Evolutionary conservation across 2,329 filamentous ascomycete species (phyloP).

Genomic region (Fusarium subtropicale): DNA sequence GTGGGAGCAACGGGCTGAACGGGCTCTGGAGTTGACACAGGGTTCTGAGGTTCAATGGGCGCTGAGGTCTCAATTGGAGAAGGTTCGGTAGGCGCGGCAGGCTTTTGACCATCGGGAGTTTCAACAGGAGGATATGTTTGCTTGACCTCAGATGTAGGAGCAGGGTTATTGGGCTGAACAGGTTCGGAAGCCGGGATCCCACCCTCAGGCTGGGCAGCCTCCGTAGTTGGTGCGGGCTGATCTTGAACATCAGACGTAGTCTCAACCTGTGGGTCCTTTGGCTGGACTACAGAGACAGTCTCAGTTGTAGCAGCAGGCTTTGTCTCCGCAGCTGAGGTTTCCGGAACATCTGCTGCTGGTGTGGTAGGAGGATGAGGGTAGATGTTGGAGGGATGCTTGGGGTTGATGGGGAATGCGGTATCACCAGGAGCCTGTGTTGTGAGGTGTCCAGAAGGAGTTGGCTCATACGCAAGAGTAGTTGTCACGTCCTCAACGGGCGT

Average conservation of each 20-base stretch:
- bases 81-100: constrained; percentile 7
- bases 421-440: constrained; percentile 21
- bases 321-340: constrained; percentile 11
- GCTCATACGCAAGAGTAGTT: constrained; percentile 12
- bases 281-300: constrained; percentile 37
- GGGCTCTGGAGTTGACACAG: constrained; percentile 9
- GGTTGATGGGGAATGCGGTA: constrained; percentile 16
- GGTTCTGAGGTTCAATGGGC: constrained; percentile 5
- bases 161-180: constrained; percentile 20
- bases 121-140: constrained; percentile 22
- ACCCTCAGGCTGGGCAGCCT: constrained; percentile 19
- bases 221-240: constrained; percentile 26
- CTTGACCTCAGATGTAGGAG: constrained; percentile 17
- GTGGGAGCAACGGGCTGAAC: constrained; percentile 16
- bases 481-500: constrained; percentile 12
- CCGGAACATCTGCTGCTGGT: neutral
- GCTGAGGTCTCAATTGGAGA: constrained; percentile 12
- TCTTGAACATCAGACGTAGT: constrained; percentile 21
- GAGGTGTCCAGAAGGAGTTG: constrained; percentile 15
- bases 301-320: constrained; percentile 23
- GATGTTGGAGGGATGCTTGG: constrained; percentile 12
- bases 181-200: constrained; percentile 17
- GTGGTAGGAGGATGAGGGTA: constrained; percentile 14
- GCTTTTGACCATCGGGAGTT: constrained; percentile 16
- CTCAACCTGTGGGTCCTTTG: constrained; percentile 14